Evolutionary conservation across 306 rosid species (phyloP).

Genomic region (Quercus aquifolioides): DNA sequence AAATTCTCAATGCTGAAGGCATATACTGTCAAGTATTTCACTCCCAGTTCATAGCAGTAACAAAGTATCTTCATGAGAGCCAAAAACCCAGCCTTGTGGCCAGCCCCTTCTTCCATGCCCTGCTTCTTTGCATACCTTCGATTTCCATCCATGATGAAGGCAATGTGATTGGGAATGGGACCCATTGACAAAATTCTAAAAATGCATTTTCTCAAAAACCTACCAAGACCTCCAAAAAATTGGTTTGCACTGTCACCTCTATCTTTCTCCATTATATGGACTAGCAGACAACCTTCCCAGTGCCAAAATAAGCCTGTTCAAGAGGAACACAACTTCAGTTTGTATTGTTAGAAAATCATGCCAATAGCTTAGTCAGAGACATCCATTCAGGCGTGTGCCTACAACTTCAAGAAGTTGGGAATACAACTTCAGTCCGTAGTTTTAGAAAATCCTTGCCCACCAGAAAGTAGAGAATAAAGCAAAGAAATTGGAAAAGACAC

Average conservation of each 20-base stretch:
- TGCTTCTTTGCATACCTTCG: constrained; percentile 67
- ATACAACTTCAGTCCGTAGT: background rate
- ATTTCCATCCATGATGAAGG: constrained; percentile 95
- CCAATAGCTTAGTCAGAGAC: background rate
- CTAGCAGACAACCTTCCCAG: constrained; percentile 2
- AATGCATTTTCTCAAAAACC: constrained; percentile 53
- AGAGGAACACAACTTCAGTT: constrained; percentile 6
- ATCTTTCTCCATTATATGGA: constrained; percentile 38
- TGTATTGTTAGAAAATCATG: background rate
- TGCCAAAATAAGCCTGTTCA: constrained; percentile 13
- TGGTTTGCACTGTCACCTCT: constrained; percentile 16
- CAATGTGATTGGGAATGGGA: constrained; percentile 66
- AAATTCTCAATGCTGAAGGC: constrained; percentile 93
- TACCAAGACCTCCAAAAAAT: constrained; percentile 24
- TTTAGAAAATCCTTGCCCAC: background rate
- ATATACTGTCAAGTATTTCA: constrained; percentile 56
- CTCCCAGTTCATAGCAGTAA: constrained; percentile 74
- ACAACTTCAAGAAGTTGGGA: background rate
- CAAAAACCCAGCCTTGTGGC: constrained; percentile 63
- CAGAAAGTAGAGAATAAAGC: background rate
- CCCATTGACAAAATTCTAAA: constrained; percentile 55
- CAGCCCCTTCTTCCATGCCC: constrained; percentile 44
- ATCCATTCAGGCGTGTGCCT: background rate
- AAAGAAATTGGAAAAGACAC: background rate
- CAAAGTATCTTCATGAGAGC: constrained; percentile 50